Conservation (phyloP, 1,284 basidiomycete species). For the Ustilago hordei region DNA sequence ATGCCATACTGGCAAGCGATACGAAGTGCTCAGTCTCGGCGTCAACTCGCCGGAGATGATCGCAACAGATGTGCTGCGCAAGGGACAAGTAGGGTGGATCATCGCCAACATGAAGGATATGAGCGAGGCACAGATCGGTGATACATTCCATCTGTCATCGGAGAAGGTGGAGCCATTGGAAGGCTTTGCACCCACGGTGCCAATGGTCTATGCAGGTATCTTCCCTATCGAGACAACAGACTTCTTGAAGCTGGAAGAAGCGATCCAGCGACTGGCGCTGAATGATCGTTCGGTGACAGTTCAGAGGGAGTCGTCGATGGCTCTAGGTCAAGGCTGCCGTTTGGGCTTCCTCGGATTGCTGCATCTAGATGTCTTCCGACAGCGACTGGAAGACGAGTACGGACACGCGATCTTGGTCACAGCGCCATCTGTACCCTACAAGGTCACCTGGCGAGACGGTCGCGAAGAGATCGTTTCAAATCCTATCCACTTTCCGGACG, state of each 20-base stretch:
- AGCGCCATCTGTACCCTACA: conserved; percentile 66
- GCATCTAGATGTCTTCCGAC: conserved; percentile 97
- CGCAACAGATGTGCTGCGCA: conserved; percentile 74
- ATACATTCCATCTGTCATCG: conserved; percentile 87
- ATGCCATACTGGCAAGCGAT: conserved; percentile 86
- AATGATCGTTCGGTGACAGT: conserved; percentile 91
- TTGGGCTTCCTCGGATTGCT: conserved; percentile 95
- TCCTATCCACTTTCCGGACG: conserved; percentile 66
- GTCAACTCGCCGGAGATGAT: conserved; percentile 81
- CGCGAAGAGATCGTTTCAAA: conserved; percentile 59
- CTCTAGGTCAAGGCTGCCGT: conserved; percentile 93
- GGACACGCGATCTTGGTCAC: conserved; percentile 66
- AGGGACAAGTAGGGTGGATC: conserved; percentile 85
- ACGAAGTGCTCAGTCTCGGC: conserved; percentile 91
- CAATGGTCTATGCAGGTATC: conserved; percentile 97
- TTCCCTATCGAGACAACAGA: conserved; percentile 93
- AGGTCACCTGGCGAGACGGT: conserved; percentile 58
- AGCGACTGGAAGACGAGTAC: conserved; percentile 96
- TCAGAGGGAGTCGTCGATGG: conserved; percentile 91
- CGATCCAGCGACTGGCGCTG: conserved; percentile 85
- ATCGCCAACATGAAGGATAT: conserved; percentile 97
- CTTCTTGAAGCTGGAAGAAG: conserved; percentile 94
- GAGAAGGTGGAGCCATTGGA: conserved; percentile 83
- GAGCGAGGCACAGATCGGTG: conserved; percentile 93
- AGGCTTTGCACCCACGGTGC: conserved; percentile 91